These are phyloP conservation scores for Avena eriantha DNA, from an alignment of 176 grass and related monocot species.

Conservation along the genomic window DNA sequence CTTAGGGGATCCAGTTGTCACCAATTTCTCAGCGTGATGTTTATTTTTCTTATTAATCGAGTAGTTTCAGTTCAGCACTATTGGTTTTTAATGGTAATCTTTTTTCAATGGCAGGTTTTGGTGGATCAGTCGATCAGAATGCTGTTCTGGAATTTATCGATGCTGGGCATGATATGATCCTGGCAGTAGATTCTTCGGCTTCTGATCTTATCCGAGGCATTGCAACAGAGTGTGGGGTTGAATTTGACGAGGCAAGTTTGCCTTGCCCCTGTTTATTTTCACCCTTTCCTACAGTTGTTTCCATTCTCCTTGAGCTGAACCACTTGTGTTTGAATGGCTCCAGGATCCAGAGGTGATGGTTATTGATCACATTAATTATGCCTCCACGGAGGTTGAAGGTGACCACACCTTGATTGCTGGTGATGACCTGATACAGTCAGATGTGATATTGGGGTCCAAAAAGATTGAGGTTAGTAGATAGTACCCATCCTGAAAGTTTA, in stretches of 20 bases:
- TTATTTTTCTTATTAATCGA: not conserved
- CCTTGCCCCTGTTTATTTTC: not conserved
- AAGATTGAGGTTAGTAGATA: slow-evolving; percentile 70
- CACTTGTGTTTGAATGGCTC: slow-evolving; percentile 16
- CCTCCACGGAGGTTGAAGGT: slow-evolving; percentile 73
- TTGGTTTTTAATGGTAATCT: not conserved
- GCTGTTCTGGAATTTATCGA: slow-evolving; percentile 83
- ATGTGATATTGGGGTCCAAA: slow-evolving; percentile 78
- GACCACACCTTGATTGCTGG: slow-evolving; percentile 86
- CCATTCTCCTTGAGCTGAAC: slow-evolving; percentile 26
- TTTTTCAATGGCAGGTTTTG: slow-evolving; percentile 60
- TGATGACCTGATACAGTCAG: slow-evolving; percentile 77
- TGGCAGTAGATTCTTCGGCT: slow-evolving; percentile 77
- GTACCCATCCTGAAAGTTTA: not conserved
- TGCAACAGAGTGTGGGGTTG: slow-evolving; percentile 85
- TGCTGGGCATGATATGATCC: slow-evolving; percentile 88
- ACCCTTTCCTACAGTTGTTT: not conserved
- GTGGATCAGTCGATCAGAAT: slow-evolving; percentile 85
- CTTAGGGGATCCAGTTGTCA: not conserved
- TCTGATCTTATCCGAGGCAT: slow-evolving; percentile 96
- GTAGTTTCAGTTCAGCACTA: not conserved
- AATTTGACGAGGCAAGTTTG: slow-evolving; percentile 92
- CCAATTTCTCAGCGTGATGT: not conserved
- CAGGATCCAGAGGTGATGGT: slow-evolving; percentile 87
- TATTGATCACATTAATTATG: slow-evolving; percentile 88